A percentile compares a stretch with the other conserved stretches of the same genome.
Conservation (phyloP, 305 asterid species). For the Ilex paraguariensis region DNA sequence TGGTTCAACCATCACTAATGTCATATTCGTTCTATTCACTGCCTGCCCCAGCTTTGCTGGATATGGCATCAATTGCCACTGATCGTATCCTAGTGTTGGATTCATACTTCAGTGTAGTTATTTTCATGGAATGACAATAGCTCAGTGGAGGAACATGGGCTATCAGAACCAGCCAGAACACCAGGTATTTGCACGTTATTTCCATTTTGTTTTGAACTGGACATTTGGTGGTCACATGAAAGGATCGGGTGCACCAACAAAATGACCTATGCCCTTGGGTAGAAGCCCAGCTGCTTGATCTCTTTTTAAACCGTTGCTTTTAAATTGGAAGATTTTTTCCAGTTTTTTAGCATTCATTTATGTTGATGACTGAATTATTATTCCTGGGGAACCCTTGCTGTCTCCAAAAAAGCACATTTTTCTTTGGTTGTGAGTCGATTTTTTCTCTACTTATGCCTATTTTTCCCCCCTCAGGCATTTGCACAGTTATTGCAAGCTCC, state of each 20-base stretch:
- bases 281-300: neutral
- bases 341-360: too few species aligned
- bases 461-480: conserved; percentile 42
- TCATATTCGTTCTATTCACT: conserved; percentile 81
- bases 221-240: neutral
- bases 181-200: conserved; percentile 33
- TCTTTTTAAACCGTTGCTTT: neutral
- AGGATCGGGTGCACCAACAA: neutral
- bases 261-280: neutral
- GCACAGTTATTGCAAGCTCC: conserved; percentile 88
- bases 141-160: conserved; percentile 99
- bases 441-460: too few species aligned
- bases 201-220: neutral
- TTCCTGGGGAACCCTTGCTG: too few species aligned
- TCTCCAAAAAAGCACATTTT: too few species aligned
- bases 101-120: conserved; percentile 90
- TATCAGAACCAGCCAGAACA: conserved; percentile 94
- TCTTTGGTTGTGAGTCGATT: too few species aligned
- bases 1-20: conserved; percentile 94
- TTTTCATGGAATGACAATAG: conserved; percentile 98
- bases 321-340: too few species aligned
- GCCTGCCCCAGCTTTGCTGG: conserved; percentile 91
- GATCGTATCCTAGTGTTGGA: conserved; percentile 95
- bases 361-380: too few species aligned
- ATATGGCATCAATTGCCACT: conserved; percentile 89